These are phyloP conservation scores for Macrocybe gigantea DNA, from an alignment of 768 basidiomycete genomes.

Conservation along the genomic window DNA sequence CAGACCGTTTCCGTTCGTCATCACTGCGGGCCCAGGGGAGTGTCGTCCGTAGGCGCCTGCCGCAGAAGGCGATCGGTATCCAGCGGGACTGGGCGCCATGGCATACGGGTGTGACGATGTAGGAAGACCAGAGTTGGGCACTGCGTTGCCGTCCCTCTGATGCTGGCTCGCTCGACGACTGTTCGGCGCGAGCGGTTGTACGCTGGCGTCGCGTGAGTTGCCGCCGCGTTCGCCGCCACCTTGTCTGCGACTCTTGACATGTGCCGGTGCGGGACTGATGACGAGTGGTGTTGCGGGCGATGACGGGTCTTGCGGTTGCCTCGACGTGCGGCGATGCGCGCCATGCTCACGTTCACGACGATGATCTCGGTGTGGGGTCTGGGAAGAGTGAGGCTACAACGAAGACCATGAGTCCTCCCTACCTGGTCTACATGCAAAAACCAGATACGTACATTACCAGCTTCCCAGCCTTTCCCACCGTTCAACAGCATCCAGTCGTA, in stretches of 20 bases:
- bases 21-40: slow-evolving; percentile 40
- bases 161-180: slow-evolving; percentile 68
- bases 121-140: slow-evolving; percentile 35
- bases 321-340: slow-evolving; percentile 43
- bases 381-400: slow-evolving; percentile 38
- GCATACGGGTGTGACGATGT: slow-evolving; percentile 67
- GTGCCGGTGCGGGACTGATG: slow-evolving; percentile 59
- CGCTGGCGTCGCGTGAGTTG: slow-evolving; percentile 50
- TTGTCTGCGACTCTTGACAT: slow-evolving; percentile 54
- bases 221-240: slow-evolving; percentile 43
- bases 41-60: slow-evolving; percentile 49
- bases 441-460: slow-evolving; percentile 58
- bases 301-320: slow-evolving; percentile 50
- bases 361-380: slow-evolving; percentile 52
- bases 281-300: slow-evolving; percentile 56
- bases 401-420: slow-evolving; percentile 17
- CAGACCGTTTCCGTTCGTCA: slow-evolving; percentile 35
- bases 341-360: slow-evolving; percentile 52
- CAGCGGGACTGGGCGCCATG: slow-evolving; percentile 49
- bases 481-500: slow-evolving; percentile 98
- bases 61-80: slow-evolving; percentile 39
- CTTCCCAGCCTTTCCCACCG: slow-evolving; percentile 95
- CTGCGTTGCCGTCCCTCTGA: slow-evolving; percentile 37
- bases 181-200: slow-evolving; percentile 60
- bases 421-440: slow-evolving; percentile 3